phyloP scores from a whole-genome alignment of 2,329 filamentous ascomycete genomes.

The Monosporascus ibericus region DNA sequence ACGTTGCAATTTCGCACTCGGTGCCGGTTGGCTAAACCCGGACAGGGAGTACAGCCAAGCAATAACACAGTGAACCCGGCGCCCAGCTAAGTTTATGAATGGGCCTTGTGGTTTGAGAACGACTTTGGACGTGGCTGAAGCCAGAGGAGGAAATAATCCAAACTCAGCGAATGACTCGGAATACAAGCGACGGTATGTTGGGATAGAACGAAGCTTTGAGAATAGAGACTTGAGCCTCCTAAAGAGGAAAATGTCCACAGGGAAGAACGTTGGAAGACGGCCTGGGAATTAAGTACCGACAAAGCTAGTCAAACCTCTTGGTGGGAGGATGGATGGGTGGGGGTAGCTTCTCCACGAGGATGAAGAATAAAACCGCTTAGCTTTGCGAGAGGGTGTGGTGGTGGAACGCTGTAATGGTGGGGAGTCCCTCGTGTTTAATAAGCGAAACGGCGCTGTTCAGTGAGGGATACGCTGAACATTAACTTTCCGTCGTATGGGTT shows the following conservation, averaged over 20 bases:
- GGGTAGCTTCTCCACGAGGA: background rate
- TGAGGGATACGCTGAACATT: background rate
- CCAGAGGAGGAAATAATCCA: background rate
- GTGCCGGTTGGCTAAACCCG: background rate
- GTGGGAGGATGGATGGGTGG: background rate
- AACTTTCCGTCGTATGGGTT: background rate
- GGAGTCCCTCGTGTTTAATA: background rate
- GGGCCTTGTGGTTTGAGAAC: background rate
- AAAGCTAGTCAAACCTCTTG: background rate
- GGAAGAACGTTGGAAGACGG: background rate
- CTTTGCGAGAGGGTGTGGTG: background rate
- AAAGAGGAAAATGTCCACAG: background rate
- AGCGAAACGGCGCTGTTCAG: background rate
- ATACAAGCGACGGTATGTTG: background rate
- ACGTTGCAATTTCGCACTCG: background rate
- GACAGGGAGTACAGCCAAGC: background rate
- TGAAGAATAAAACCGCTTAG: background rate
- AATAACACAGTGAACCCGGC: background rate
- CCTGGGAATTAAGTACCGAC: background rate
- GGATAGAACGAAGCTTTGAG: background rate
- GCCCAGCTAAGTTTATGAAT: background rate
- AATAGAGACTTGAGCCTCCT: background rate
- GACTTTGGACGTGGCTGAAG: background rate
- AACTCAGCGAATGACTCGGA: background rate
- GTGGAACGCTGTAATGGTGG: background rate